phyloP scores from a whole-genome alignment of 495 filamentous ascomycete species.

The Penicillium ochrochloron region DNA sequence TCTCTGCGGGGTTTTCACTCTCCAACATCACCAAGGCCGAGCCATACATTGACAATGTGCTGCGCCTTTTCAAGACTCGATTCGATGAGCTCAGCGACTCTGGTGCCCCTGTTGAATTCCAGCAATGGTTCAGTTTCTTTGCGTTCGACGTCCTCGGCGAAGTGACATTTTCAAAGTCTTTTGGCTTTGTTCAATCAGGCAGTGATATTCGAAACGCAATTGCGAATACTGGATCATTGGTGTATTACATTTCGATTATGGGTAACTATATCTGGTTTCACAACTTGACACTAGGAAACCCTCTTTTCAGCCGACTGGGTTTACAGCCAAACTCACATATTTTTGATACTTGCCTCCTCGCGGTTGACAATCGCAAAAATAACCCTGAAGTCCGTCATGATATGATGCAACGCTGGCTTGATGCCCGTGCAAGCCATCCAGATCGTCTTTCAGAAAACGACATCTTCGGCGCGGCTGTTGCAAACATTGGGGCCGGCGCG shows the following conservation, averaged over 20 bases:
- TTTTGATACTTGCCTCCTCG: constrained; percentile 44
- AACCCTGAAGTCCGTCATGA: constrained; percentile 44
- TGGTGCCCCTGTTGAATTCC: constrained; percentile 40
- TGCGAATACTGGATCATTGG: constrained; percentile 41
- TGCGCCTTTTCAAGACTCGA: constrained; percentile 36
- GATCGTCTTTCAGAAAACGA: constrained; percentile 48
- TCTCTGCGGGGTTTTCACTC: constrained; percentile 43
- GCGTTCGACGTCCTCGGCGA: constrained; percentile 53
- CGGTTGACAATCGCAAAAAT: constrained; percentile 45
- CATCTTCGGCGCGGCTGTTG: constrained; percentile 42
- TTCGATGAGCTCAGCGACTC: constrained; percentile 32
- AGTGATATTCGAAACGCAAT: constrained; percentile 50
- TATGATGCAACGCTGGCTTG: constrained; percentile 52
- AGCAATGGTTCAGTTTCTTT: constrained; percentile 53
- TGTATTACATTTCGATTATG: constrained; percentile 40
- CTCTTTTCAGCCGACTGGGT: constrained; percentile 43
- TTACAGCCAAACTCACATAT: constrained; percentile 47
- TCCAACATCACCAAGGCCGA: constrained; percentile 48
- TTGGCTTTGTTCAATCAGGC: constrained; percentile 48
- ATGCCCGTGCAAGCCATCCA: constrained; percentile 38
- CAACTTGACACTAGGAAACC: constrained; percentile 45
- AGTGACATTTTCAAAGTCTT: constrained; percentile 44
- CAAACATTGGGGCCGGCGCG: constrained; percentile 48
- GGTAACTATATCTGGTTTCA: constrained; percentile 48
- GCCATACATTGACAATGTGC: constrained; percentile 39